These are phyloP conservation scores for Colletotrichum camelliae DNA, from an alignment of 2,329 filamentous ascomycete genomes.

Conservation along the genomic window DNA sequence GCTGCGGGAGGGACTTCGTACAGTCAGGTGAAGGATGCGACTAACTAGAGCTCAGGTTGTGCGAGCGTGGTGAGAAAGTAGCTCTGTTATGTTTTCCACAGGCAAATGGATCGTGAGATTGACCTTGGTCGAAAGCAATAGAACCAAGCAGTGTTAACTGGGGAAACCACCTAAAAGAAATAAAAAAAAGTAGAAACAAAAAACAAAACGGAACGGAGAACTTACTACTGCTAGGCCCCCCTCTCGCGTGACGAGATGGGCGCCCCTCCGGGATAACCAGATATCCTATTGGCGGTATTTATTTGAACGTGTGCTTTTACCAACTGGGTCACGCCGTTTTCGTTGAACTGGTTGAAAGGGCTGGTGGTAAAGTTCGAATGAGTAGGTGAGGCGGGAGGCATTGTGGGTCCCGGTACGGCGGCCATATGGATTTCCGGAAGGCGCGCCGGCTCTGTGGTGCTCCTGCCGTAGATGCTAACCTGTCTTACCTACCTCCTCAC, in stretches of 20 bases:
- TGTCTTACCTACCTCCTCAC: neutral
- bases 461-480: neutral
- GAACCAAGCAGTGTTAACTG: neutral
- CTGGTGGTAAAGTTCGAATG: neutral
- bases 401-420: neutral
- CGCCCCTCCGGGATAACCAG: neutral
- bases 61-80: neutral
- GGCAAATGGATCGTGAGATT: neutral
- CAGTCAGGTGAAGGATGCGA: conserved; percentile 1
- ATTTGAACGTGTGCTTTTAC: neutral
- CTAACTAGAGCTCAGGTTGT: neutral
- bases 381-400: neutral
- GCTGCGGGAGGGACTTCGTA: conserved; percentile 18
- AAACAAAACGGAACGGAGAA: neutral
- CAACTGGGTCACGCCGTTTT: neutral
- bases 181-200: neutral
- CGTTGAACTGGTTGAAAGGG: neutral
- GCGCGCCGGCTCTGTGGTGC: neutral
- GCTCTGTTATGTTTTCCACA: neutral
- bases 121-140: neutral
- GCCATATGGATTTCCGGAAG: neutral
- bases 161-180: neutral
- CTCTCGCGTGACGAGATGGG: neutral
- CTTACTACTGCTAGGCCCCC: neutral
- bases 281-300: neutral